A percentile compares a stretch with the other conserved stretches of the same genome.
phyloP scores from a whole-genome alignment of 2,329 filamentous ascomycete species.

The Fusarium compactum region DNA sequence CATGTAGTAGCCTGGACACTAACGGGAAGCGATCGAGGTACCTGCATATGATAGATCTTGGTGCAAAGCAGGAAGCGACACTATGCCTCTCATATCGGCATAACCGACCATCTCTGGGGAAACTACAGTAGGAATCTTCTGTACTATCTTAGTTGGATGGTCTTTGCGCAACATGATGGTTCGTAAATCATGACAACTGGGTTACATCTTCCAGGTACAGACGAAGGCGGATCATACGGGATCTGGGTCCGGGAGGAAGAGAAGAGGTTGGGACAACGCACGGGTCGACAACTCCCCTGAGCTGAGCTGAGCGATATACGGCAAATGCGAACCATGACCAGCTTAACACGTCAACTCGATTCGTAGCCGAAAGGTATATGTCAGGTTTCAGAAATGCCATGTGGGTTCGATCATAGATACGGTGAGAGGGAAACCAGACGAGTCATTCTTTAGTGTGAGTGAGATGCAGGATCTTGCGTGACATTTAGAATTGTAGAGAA shows the following conservation, averaged over 20 bases:
- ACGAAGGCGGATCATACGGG: constrained; percentile 16
- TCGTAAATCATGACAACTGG: constrained; percentile 12
- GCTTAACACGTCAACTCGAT: constrained; percentile 8
- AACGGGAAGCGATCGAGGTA: constrained; percentile 3
- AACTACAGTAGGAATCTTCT: neutral
- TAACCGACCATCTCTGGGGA: constrained; percentile 7
- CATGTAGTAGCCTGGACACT: neutral
- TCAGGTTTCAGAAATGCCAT: constrained; percentile 10
- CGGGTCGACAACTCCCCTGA: constrained; percentile 7
- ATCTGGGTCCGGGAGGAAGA: constrained; percentile 20
- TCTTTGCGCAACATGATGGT: neutral
- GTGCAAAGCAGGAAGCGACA: neutral
- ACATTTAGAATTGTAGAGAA: neutral
- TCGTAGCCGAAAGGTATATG: constrained; percentile 13
- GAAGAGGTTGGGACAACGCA: constrained; percentile 16
- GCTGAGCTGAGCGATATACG: constrained; percentile 1
- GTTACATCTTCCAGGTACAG: constrained; percentile 16
- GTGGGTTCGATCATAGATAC: constrained; percentile 26
- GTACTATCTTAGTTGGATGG: neutral
- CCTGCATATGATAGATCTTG: constrained; percentile 7
- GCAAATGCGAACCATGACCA: constrained; percentile 7
- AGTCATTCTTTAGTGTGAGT: constrained; percentile 8
- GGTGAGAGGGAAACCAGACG: constrained; percentile 16
- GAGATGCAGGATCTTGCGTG: neutral
- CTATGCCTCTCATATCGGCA: neutral